Percentiles rank a stretch among this genome's conserved stretches.
Conservation (phyloP, 106 monocot genomes). For the Iris macrosiphon region DNA sequence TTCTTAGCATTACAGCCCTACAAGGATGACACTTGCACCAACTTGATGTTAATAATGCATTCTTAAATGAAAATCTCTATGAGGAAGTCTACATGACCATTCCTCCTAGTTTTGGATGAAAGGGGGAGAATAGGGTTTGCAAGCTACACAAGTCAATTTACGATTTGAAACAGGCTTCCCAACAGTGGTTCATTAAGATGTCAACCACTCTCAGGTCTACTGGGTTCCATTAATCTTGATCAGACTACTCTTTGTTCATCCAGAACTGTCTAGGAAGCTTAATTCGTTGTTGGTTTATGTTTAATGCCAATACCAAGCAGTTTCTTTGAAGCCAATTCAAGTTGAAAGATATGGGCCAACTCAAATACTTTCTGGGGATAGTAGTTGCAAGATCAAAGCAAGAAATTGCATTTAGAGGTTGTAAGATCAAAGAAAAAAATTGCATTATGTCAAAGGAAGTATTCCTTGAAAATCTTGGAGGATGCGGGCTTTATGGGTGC, state of each 20-base stretch:
- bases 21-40: too few relatives aligned
- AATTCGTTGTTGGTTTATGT: too few relatives aligned
- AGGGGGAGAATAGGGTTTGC: not conserved
- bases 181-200: not conserved
- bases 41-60: too few relatives aligned
- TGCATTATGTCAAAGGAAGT: too few relatives aligned
- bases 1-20: too few relatives aligned
- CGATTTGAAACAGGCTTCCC: not conserved
- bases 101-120: not conserved
- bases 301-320: not conserved
- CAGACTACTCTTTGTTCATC: not conserved
- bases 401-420: too few relatives aligned
- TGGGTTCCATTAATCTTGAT: not conserved
- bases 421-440: too few relatives aligned
- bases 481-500: not conserved
- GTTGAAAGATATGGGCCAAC: too few relatives aligned
- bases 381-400: too few relatives aligned
- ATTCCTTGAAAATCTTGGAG: not conserved
- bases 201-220: not conserved
- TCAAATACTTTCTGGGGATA: not conserved
- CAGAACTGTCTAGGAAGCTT: not conserved
- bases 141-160: not conserved
- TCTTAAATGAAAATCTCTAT: too few relatives aligned
- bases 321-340: not conserved
- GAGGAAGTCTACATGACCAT: not conserved